phyloP scores from a whole-genome alignment of 1,284 basidiomycete genomes.

The Ustilago tritici region DNA sequence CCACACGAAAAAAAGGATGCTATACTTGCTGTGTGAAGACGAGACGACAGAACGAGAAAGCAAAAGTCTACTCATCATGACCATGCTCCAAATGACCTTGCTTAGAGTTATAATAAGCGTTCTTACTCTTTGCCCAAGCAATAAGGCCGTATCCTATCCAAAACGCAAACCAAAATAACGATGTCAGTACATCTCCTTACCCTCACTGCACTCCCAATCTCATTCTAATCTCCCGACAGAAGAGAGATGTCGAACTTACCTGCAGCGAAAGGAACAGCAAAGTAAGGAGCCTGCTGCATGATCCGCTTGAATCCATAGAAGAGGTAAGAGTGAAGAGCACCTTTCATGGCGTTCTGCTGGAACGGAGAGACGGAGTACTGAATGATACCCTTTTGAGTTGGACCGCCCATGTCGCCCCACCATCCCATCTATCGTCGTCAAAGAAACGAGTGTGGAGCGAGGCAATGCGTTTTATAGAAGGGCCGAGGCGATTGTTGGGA shows the following conservation, averaged over 20 bases:
- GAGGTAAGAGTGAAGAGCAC: conserved; percentile 64
- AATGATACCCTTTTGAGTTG: conserved; percentile 63
- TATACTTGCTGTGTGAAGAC: neutral
- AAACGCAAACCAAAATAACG: neutral
- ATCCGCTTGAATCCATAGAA: conserved; percentile 69
- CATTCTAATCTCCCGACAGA: no score
- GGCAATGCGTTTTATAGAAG: neutral
- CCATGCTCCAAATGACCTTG: conserved; percentile 62
- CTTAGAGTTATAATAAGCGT: conserved; percentile 68
- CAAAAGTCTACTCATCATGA: conserved; percentile 52
- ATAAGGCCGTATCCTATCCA: conserved; percentile 62
- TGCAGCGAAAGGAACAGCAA: conserved; percentile 62
- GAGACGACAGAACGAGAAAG: neutral
- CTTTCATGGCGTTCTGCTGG: conserved; percentile 66
- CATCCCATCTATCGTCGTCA: conserved; percentile 62
- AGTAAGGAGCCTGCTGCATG: conserved; percentile 67
- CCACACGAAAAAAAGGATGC: neutral
- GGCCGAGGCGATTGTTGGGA: neutral
- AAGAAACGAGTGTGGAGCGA: neutral
- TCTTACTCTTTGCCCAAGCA: conserved; percentile 65
- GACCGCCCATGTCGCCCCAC: conserved; percentile 69
- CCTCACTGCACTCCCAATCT: no score
- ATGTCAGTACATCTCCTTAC: neutral
- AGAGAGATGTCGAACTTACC: conserved; percentile 40
- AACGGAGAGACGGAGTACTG: conserved; percentile 67